Evolutionary conservation across 495 filamentous ascomycete genomes (phyloP), one percentile per base, ranked within the genome.

Genomic region (Gamarada debralockiae): DNA sequence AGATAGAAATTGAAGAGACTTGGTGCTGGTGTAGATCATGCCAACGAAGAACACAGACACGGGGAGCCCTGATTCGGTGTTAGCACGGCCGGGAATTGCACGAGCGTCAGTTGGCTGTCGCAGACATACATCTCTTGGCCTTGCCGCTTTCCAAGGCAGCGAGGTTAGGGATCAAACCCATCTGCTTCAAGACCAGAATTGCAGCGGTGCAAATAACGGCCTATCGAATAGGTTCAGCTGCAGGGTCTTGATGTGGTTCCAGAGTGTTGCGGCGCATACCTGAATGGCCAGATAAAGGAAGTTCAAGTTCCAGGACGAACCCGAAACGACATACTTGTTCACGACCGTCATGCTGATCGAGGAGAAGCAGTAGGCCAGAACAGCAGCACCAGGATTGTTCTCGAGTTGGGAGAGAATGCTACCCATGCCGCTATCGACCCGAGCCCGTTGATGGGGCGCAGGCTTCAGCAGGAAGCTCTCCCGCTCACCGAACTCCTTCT

Each of bases 21-120:
- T 97, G 66, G 89, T 91, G 65, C 88, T 83, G 44, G 93, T 97
- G 76, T 97, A 98, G 71, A 97, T 98, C 92, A 97, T 98, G 61
- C 91, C 91, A 67, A 98, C 95, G 54, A 98, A 84, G 50, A 97
- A 84, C 39, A 97, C 74, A 42, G 95, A 97, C 65, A 98, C 89
- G 37, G 93, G 93, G 69, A 98, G 97, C 93, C 92, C 90, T 96
- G 62, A 31, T 23, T 40, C 50, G 6, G 55, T 50, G 58, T 70
- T 56, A 70, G 31, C 31, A 34, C 31, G 31, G 31, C 31, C 31
- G 31, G 31, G 31, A 34, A 34, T 34, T 34, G 31, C 31, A 34
- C 31, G n/a, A 34, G 31, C 31, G 31, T 34, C 31, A 34, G 31
- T 63, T 44, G 31, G 57, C 36, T 10, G 17, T 9, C 17, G 17